phyloP scores from a whole-genome alignment of 2,329 filamentous ascomycete genomes.

The Phyllosticta capitalensis region DNA sequence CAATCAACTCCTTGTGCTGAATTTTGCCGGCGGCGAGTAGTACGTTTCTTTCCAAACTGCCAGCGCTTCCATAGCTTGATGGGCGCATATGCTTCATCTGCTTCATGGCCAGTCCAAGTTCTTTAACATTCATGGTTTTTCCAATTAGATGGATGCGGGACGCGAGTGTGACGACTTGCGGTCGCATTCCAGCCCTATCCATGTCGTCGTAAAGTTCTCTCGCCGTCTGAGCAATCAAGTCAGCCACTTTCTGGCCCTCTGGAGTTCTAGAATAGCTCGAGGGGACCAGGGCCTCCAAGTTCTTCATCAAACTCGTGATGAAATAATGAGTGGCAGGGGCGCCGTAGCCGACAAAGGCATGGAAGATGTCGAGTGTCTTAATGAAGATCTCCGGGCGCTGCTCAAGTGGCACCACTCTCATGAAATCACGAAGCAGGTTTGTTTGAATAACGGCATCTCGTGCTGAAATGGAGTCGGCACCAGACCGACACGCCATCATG shows the following conservation, averaged over 20 bases:
- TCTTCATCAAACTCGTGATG: conserved; percentile 26
- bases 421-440: conserved; percentile 19
- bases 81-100: not conserved
- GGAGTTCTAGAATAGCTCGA: conserved; percentile 4
- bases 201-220: conserved; percentile 1
- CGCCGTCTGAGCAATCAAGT: conserved; percentile 3
- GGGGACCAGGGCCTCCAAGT: conserved; percentile 19
- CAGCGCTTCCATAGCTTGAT: not conserved
- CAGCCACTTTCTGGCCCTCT: conserved; percentile 9
- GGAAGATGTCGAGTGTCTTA: conserved; percentile 33
- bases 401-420: not conserved
- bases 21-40: conserved; percentile 23
- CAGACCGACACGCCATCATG: conserved; percentile 39
- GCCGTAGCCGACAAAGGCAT: conserved; percentile 33
- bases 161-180: conserved; percentile 16
- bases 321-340: conserved; percentile 27
- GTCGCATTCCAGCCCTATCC: conserved; percentile 18
- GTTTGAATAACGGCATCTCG: conserved; percentile 26
- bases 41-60: conserved; percentile 7
- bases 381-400: conserved; percentile 15
- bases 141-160: conserved; percentile 25
- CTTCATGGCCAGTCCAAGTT: conserved; percentile 4
- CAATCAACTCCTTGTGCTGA: conserved; percentile 17
- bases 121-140: conserved; percentile 7
- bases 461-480: conserved; percentile 23